These are phyloP conservation scores for Phaseolus coccineus DNA, from an alignment of 331 rosid genomes.

Conservation along the genomic window DNA sequence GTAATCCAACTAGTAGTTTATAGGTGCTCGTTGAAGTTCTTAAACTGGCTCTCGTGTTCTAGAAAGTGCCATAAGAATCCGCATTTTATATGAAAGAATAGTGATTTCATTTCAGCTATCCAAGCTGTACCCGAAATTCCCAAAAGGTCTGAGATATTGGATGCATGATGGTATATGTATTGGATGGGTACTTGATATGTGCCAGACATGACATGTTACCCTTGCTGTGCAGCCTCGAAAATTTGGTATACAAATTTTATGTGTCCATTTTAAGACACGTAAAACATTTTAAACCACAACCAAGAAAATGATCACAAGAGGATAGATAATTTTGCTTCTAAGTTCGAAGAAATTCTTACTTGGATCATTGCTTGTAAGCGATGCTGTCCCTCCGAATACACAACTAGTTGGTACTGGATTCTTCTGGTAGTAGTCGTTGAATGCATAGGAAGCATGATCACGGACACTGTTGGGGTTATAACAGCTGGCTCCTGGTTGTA, in stretches of 20 bases:
- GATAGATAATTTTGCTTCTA: slow-evolving; percentile 1
- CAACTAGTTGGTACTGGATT: slow-evolving; percentile 85
- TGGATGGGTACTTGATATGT: not conserved
- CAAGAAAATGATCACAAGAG: not conserved
- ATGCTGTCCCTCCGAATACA: slow-evolving; percentile 81
- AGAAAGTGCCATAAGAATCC: not conserved
- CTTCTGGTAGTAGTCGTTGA: slow-evolving; percentile 85
- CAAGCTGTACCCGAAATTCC: not conserved
- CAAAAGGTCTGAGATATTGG: not conserved
- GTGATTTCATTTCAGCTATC: not conserved
- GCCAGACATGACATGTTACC: not conserved
- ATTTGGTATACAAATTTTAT: not conserved
- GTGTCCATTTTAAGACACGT: not conserved
- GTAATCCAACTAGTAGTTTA: slow-evolving; percentile 5
- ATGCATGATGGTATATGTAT: slow-evolving; percentile 10
- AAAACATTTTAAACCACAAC: not conserved
- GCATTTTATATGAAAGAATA: slow-evolving; percentile 19
- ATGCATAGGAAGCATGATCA: slow-evolving; percentile 95
- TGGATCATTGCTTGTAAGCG: slow-evolving; percentile 72
- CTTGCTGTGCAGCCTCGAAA: not conserved
- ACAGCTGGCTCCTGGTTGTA: slow-evolving; percentile 77
- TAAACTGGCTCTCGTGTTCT: slow-evolving; percentile 1
- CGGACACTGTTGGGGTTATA: slow-evolving; percentile 74
- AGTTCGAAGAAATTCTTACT: slow-evolving; percentile 63
- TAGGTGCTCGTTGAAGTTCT: slow-evolving; percentile 3